phyloP scores from a whole-genome alignment of 345 rosid genomes.

The Excoecaria agallocha region DNA sequence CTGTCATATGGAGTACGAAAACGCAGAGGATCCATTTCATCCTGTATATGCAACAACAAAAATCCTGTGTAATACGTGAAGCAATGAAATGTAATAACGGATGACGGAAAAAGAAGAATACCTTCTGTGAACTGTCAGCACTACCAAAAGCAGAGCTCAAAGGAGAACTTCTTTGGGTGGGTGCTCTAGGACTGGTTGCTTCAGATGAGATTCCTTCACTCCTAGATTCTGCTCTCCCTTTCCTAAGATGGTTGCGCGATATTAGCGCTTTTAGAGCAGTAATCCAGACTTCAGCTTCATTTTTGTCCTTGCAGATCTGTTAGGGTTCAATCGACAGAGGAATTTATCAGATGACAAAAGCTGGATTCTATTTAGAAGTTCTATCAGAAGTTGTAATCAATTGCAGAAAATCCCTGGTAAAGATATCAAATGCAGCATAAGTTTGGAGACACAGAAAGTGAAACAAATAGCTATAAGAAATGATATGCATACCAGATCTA shows the following conservation, averaged over 20 bases:
- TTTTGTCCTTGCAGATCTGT: conserved; percentile 68
- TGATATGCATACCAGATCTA: conserved; percentile 29
- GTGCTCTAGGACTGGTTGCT: conserved; percentile 28
- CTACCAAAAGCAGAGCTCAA: conserved; percentile 28
- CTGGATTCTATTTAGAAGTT: background rate
- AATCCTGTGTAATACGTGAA: conserved; percentile 17
- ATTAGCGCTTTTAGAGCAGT: conserved; percentile 50
- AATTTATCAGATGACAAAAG: background rate
- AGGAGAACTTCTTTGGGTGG: conserved; percentile 41
- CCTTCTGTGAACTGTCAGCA: conserved; percentile 27
- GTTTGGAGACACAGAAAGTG: background rate
- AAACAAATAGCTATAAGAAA: background rate
- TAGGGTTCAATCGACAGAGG: background rate
- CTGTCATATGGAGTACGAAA: conserved; percentile 25
- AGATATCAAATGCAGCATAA: background rate
- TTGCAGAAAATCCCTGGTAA: background rate
- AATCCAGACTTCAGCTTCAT: conserved; percentile 74
- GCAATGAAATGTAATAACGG: conserved; percentile 1
- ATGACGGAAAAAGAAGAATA: conserved; percentile 10
- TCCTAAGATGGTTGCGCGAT: conserved; percentile 37
- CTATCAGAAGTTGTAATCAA: background rate
- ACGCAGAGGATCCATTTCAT: conserved; percentile 26
- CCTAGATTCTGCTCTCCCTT: conserved; percentile 38
- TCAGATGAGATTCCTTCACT: conserved; percentile 52
- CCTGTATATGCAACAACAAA: conserved; percentile 38